These are phyloP conservation scores for Blastobotrys proliferans DNA, from an alignment of 1,139 yeast species.

Conservation along the genomic window DNA sequence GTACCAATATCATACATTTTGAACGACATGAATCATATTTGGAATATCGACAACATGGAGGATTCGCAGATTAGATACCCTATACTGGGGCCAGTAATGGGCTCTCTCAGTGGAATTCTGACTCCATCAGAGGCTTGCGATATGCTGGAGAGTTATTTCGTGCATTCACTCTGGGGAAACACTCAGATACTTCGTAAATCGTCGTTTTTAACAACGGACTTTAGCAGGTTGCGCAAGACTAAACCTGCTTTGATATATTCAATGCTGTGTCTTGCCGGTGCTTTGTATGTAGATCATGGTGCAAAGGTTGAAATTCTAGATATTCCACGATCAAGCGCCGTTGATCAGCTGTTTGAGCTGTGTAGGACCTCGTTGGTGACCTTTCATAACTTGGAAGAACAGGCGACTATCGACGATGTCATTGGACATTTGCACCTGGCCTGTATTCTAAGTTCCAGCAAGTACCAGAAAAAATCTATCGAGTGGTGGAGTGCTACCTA, in stretches of 20 bases:
- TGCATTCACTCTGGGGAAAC: background rate
- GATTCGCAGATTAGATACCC: background rate
- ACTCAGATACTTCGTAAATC: background rate
- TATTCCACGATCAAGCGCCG: background rate
- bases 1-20: background rate
- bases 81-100: background rate
- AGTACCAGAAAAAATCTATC: slow-evolving; percentile 4
- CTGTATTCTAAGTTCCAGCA: slow-evolving; percentile 1
- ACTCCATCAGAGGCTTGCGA: background rate
- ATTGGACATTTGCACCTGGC: background rate
- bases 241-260: slow-evolving; percentile 1
- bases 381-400: background rate
- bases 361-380: background rate
- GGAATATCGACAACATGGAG: background rate
- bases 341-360: background rate
- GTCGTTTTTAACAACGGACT: background rate
- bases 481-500: slow-evolving; percentile 7
- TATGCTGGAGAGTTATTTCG: background rate
- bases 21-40: background rate
- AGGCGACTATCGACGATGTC: slow-evolving; percentile 3
- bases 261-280: background rate
- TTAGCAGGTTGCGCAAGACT: background rate
- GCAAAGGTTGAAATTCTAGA: background rate
- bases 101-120: background rate
- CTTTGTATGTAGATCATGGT: background rate